phyloP scores from a whole-genome alignment of 345 rosid genomes.

The Populus davidiana region DNA sequence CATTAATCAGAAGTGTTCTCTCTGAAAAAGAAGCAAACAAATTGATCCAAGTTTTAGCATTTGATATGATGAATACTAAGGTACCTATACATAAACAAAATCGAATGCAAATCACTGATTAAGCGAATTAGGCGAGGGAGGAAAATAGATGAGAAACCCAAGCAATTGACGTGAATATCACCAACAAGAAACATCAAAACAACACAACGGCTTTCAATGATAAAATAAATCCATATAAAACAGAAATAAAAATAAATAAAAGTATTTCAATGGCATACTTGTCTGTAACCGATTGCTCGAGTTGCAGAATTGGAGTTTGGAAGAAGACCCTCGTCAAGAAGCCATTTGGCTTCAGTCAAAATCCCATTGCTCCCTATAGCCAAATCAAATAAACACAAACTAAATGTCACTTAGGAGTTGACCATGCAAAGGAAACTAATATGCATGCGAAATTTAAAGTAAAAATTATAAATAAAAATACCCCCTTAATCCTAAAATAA shows the following conservation, averaged over 20 bases:
- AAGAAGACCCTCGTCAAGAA: slow-evolving; percentile 73
- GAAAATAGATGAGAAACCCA: background rate
- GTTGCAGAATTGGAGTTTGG: slow-evolving; percentile 86
- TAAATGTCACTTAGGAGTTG: background rate
- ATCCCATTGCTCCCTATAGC: slow-evolving; percentile 53
- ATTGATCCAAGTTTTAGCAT: background rate
- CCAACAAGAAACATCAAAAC: background rate
- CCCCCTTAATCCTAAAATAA: background rate
- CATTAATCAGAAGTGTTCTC: background rate
- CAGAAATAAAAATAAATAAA: background rate
- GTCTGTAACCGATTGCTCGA: slow-evolving; percentile 92
- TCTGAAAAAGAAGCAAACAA: background rate
- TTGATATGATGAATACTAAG: background rate
- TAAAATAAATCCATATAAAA: background rate
- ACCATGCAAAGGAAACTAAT: background rate
- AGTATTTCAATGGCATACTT: slow-evolving; percentile 31
- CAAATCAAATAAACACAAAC: slow-evolving; percentile 8
- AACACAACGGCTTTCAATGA: background rate
- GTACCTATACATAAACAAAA: background rate
- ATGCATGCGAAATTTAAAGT: background rate
- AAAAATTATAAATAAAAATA: background rate
- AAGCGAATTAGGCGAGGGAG: background rate
- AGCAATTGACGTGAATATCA: background rate
- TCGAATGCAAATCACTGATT: background rate
- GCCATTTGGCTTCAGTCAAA: slow-evolving; percentile 82